Evolutionary conservation across 345 rosid genomes (phyloP).

Genomic region (Microthlaspi erraticum): DNA sequence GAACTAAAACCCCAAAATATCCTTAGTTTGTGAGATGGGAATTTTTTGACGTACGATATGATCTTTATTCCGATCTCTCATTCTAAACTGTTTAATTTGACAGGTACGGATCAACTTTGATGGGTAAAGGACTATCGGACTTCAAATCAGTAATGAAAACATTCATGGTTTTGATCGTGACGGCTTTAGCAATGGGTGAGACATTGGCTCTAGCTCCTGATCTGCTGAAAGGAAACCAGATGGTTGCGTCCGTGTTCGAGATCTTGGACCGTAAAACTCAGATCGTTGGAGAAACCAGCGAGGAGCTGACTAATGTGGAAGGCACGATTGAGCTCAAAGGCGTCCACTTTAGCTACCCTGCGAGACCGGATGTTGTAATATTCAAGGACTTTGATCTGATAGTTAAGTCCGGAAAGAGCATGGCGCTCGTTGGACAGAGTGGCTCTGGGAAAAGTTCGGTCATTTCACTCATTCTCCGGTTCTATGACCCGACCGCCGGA

Average conservation of each 20-base stretch:
- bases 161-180: slow-evolving; percentile 92
- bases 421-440: slow-evolving; percentile 96
- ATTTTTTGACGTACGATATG: no score
- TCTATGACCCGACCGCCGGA: slow-evolving; percentile 86
- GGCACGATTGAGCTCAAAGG: slow-evolving; percentile 77
- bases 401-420: slow-evolving; percentile 73
- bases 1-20: background rate
- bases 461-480: slow-evolving; percentile 82
- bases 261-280: slow-evolving; percentile 75
- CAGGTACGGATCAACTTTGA: slow-evolving; percentile 93
- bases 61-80: background rate
- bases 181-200: slow-evolving; percentile 98
- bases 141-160: slow-evolving; percentile 92
- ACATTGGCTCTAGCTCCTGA: slow-evolving; percentile 89
- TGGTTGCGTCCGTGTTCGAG: slow-evolving; percentile 90
- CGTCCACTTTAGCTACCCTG: slow-evolving; percentile 81
- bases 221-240: slow-evolving; percentile 92
- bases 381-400: slow-evolving; percentile 73
- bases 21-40: no score
- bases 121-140: slow-evolving; percentile 79
- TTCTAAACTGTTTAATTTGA: slow-evolving; percentile 9
- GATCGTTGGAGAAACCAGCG: slow-evolving; percentile 65
- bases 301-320: slow-evolving; percentile 64
- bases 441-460: slow-evolving; percentile 98
- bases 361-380: slow-evolving; percentile 80